Evolutionary conservation across 495 filamentous ascomycete species (phyloP), one percentile per base, ranked within the genome.

Genomic region (Hypomontagnella submonticulosa): DNA sequence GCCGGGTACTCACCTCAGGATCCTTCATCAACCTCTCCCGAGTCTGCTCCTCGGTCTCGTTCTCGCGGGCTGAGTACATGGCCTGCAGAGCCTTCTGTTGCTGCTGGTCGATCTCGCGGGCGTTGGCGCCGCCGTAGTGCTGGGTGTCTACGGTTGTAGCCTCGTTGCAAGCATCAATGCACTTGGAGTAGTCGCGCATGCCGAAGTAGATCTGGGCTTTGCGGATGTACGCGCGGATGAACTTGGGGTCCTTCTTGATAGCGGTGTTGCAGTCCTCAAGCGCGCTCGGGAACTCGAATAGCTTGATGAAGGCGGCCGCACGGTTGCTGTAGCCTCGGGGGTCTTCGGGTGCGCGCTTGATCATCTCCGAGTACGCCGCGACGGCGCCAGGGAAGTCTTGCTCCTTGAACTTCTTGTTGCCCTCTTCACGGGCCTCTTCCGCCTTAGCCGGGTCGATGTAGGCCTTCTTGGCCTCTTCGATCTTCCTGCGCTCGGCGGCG

Each of bases 141-240:
- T 81, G 78, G 19, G 77, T 86, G 74, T 99, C 96, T 13, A 92
- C 85, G 60, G 88, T 84, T 1, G 83, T 77, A 2, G 96, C 95
- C 64, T 92, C 91, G 33, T 86, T 86, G 81, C 92, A 97, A 15
- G 88, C 90, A 72, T 99, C 96, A 41, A 97, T 80, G 70, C 90
- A 96, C 75, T 90, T 92, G 80, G 87, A 96, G 81, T 96, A 98
- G 76, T 99, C 92, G 69, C 93, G 90, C 95, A 99, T 99, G 57
- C 91, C 93, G 62, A 96, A 90, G 73, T 90, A 90, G 12, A 93
- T 91, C 76, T 97, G 91, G 0, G 93, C 92, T 81, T 97, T 98
- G 70, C 95, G 88, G 69, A 98, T 88, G 75, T 97, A 97, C 1
- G 95, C 95, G 30, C 93, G 86, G 79, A 98, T 93, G 79, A 99